Percentiles rank a stretch among this genome's conserved stretches.
phyloP scores from a whole-genome alignment of 2,329 filamentous ascomycete genomes.

The Colletotrichum costaricense region DNA sequence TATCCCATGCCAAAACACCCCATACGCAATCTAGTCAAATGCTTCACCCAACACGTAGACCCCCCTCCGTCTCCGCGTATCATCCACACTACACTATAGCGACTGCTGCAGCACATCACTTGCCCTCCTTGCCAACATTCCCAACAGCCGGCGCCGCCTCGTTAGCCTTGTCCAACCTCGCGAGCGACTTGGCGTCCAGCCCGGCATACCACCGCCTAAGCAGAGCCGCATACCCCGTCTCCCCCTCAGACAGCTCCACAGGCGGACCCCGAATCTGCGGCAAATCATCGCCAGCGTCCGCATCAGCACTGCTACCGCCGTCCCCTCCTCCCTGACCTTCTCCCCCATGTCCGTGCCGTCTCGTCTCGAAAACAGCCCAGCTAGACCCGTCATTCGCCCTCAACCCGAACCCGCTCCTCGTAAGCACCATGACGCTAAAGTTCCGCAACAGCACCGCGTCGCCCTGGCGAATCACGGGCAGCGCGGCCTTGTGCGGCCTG shows the following conservation, averaged over 20 bases:
- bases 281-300: slow-evolving; percentile 39
- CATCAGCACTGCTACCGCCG: background rate
- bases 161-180: slow-evolving; percentile 62
- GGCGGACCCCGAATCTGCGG: slow-evolving; percentile 70
- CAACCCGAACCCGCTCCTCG: slow-evolving; percentile 66
- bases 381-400: slow-evolving; percentile 65
- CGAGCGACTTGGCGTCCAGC: slow-evolving; percentile 58
- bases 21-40: background rate
- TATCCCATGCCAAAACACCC: background rate
- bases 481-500: slow-evolving; percentile 66
- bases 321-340: slow-evolving; percentile 35
- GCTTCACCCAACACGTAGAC: background rate
- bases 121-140: slow-evolving; percentile 11
- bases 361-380: slow-evolving; percentile 70
- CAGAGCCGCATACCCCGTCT: slow-evolving; percentile 60
- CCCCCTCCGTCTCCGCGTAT: too few relatives aligned
- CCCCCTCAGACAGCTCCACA: slow-evolving; percentile 64
- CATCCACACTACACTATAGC: too few relatives aligned
- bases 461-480: slow-evolving; percentile 66
- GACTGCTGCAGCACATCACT: background rate
- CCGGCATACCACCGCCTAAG: slow-evolving; percentile 62
- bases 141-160: slow-evolving; percentile 45
- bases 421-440: slow-evolving; percentile 65
- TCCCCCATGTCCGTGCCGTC: slow-evolving; percentile 34
- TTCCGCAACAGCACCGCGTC: slow-evolving; percentile 69